Conservation (phyloP, 1,284 basidiomycete species). For the Inonotus hispidus region DNA sequence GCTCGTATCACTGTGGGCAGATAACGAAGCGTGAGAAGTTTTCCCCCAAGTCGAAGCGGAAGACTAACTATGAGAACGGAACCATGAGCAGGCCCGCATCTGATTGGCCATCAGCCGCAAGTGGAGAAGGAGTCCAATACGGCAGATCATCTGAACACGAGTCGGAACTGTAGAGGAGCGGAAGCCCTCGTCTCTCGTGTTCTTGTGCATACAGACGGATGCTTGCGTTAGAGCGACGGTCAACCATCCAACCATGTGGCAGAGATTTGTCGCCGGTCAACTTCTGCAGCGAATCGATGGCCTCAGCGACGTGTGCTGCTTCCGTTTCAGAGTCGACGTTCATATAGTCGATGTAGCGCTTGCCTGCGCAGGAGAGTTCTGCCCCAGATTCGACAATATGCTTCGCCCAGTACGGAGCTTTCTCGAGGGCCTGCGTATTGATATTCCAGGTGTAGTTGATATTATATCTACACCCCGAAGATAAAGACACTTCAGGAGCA, state of each 20-base stretch:
- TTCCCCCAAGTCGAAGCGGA: background rate
- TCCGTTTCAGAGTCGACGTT: conserved; percentile 22
- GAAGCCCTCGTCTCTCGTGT: conserved; percentile 21
- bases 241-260: conserved; percentile 32
- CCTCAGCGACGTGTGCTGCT: conserved; percentile 26
- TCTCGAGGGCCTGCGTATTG: background rate
- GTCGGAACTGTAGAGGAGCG: conserved; percentile 23
- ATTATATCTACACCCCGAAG: background rate
- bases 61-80: conserved; percentile 20
- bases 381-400: conserved; percentile 21
- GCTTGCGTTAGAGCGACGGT: conserved; percentile 15
- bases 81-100: conserved; percentile 28
- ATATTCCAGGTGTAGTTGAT: conserved; percentile 2
- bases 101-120: conserved; percentile 3
- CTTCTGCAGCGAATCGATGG: conserved; percentile 24
- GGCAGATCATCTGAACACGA: conserved; percentile 34
- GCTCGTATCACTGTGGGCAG: conserved; percentile 29
- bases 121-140: conserved; percentile 30
- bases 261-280: conserved; percentile 24
- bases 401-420: conserved; percentile 26
- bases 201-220: conserved; percentile 22
- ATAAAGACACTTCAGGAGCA: background rate
- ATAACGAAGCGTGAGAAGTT: conserved; percentile 23
- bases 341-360: conserved; percentile 23
- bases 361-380: conserved; percentile 20